phyloP scores from a whole-genome alignment of 257 asterid species.

The Fraxinus quadrangulata region DNA sequence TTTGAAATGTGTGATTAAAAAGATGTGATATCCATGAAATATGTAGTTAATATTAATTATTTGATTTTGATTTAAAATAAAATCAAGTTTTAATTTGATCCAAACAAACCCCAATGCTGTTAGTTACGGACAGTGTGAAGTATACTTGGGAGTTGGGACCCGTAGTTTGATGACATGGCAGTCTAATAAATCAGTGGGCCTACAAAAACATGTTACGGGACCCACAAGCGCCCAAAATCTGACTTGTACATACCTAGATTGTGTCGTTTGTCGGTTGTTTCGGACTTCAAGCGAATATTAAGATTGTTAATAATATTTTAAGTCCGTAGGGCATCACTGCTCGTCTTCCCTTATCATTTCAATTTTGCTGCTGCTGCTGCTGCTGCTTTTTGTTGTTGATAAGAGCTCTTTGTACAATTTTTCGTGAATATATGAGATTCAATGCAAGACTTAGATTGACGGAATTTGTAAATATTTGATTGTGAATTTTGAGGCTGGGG shows the following conservation, averaged over 20 bases:
- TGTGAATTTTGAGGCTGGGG: not conserved
- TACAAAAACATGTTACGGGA: not conserved
- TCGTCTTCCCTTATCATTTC: not conserved
- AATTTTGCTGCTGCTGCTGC: too few relatives aligned
- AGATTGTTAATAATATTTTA: too few relatives aligned
- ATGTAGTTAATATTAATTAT: too few relatives aligned
- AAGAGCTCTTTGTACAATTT: not conserved
- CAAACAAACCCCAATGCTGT: too few relatives aligned
- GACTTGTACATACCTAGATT: not conserved
- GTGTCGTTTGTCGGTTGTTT: conserved; percentile 22
- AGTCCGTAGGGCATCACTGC: not conserved
- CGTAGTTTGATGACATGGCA: too few relatives aligned
- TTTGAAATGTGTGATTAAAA: too few relatives aligned
- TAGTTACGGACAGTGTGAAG: too few relatives aligned
- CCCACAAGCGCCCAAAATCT: not conserved
- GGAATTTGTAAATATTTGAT: not conserved
- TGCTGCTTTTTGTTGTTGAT: not conserved
- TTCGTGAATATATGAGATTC: not conserved
- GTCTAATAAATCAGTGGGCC: not conserved
- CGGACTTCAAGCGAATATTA: not conserved
- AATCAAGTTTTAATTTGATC: too few relatives aligned
- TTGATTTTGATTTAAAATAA: too few relatives aligned
- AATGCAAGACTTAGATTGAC: not conserved
- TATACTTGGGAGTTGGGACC: too few relatives aligned
- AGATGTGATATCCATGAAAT: too few relatives aligned